Base-by-base conservation (phyloP, 768 basidiomycete genomes). In the Mycena galopus region DNA sequence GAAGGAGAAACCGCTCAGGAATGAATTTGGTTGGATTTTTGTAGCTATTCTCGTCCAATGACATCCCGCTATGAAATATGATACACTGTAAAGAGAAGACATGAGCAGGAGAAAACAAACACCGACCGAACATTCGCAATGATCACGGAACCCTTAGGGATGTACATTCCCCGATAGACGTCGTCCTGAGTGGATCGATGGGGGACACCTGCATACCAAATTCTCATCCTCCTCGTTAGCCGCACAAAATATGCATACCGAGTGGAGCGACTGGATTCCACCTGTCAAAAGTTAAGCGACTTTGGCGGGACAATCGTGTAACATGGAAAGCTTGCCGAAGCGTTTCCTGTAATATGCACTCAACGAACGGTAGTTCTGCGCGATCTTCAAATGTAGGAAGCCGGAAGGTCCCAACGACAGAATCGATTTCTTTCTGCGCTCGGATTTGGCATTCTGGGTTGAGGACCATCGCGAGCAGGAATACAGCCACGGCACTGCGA, bases 91-190 rank as follows among this genome's bases (percentile, higher is more conserved):
- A 47, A 47, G 42, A 62, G 60, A 30, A 29, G 60, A 62, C 60
- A 47, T 30, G 29, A 62, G 42, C 39, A 44, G 42, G 63, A 53
- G 50, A 64, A 37, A 42, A 51, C 42, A 63, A 30, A 51, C n/a
- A 63, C 71, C 16, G 27, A 84, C 84, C 79, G 81, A 56, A 80
- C 76, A 58, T 85, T 85, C 0, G 79, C 70, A 58, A 84, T 74
- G 16, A 84, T 72, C 42, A 82, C 75, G 0, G 82, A 79, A 8
- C 80, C 81, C 61, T 81, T 81, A 4, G 83, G 81, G 47, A 85
- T 82, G 66, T 77, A 75, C 73, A 78, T 80, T 2, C 81, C 83
- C 7, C 78, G 67, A 72, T 84, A 82, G 2, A 77, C 69, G 72
- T 84, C 81, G 55, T 84, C 83, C 51, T 79, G 68, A n/a, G 72